Base-by-base conservation (phyloP, 208 protist genomes). In the Leishmania martiniquensis region DNA sequence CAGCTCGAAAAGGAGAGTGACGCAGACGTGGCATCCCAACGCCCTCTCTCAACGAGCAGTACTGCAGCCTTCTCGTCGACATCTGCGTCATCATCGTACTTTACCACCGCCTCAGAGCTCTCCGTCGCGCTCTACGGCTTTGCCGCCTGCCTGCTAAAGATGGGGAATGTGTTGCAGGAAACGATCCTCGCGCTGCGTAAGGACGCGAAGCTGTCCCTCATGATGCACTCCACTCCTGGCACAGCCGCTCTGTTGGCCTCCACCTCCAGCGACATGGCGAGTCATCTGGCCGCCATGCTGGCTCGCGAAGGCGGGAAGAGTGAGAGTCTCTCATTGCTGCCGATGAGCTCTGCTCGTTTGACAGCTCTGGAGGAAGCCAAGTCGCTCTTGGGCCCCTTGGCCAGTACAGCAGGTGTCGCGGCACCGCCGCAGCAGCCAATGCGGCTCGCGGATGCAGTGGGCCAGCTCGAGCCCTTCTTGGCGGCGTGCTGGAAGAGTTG, bases 81-180 rank as follows among this genome's bases (percentile, higher is more conserved):
- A 20, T 2, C 44, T 37, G 66, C 49, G 17, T 52, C 45, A 29
- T 76, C 72, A 1, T 67, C 72, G 15, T 76, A 68, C 57, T 76
- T 76, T 71, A 59, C 68, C 44, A 63, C 51, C 7, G 45, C 54
- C 7, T 34, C 63, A 5, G 59, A 84, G 45, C 67, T 86, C 13
- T 74, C 75, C 34, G 54, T 83, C 7, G 87, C 85, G 22, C 68
- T 77, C 12, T 87, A 89, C 59, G 84, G 84, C 4, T 54, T 96
- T 15, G 49, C 90, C 20, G 81, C 87, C 25, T 86, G 83, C 47
- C 77, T 90, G 25, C 34, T 87, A 4, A 77, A 86, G n/a, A 91
- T 94, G 85, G 81, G 83, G 68, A 88, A 80, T 65, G 79, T 90
- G 45, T 75, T 96, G 37, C 88, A 93, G 52, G 92, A 92, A 60